Conservation (phyloP, 2,329 filamentous ascomycete genomes). For the Plenodomus biglobosus region DNA sequence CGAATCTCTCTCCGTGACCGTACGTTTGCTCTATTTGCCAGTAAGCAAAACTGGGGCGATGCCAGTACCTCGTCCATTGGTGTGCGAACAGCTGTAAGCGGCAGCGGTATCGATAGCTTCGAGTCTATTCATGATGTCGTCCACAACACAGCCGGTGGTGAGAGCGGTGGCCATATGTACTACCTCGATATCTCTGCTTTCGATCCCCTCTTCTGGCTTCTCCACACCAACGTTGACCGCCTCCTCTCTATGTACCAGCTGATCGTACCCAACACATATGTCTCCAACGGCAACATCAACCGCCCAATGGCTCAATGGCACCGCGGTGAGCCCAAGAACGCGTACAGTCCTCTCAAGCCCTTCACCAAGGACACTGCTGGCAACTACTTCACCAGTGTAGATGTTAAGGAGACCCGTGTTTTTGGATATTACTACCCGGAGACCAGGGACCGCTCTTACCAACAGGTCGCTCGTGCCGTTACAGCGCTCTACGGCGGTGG, state of each 20-base stretch:
- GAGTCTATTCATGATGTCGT: slow-evolving; percentile 41
- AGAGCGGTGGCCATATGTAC: slow-evolving; percentile 68
- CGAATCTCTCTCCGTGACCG: slow-evolving; percentile 41
- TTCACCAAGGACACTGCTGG: slow-evolving; percentile 38
- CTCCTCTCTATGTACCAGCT: slow-evolving; percentile 76
- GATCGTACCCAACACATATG: slow-evolving; percentile 69
- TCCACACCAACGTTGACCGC: slow-evolving; percentile 44
- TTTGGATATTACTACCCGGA: slow-evolving; percentile 49
- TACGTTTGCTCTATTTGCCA: slow-evolving; percentile 41
- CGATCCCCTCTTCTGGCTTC: slow-evolving; percentile 64
- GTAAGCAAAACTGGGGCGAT: slow-evolving; percentile 33
- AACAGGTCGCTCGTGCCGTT: slow-evolving; percentile 30
- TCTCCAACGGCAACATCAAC: slow-evolving; percentile 50
- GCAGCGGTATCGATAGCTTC: slow-evolving; percentile 40
- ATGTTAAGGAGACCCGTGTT: slow-evolving; percentile 40
- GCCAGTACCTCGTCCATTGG: slow-evolving; percentile 36
- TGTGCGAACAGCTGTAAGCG: slow-evolving; percentile 32
- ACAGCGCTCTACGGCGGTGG: slow-evolving; percentile 45
- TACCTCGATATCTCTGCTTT: slow-evolving; percentile 74
- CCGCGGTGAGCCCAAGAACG: slow-evolving; percentile 52
- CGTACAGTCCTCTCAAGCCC: slow-evolving; percentile 51
- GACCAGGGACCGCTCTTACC: slow-evolving; percentile 25
- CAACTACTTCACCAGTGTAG: slow-evolving; percentile 51
- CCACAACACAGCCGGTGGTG: slow-evolving; percentile 40
- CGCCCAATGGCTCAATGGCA: slow-evolving; percentile 44